phyloP scores from a whole-genome alignment of 352 stramenopile species.

The Pythium sukuiense region DNA sequence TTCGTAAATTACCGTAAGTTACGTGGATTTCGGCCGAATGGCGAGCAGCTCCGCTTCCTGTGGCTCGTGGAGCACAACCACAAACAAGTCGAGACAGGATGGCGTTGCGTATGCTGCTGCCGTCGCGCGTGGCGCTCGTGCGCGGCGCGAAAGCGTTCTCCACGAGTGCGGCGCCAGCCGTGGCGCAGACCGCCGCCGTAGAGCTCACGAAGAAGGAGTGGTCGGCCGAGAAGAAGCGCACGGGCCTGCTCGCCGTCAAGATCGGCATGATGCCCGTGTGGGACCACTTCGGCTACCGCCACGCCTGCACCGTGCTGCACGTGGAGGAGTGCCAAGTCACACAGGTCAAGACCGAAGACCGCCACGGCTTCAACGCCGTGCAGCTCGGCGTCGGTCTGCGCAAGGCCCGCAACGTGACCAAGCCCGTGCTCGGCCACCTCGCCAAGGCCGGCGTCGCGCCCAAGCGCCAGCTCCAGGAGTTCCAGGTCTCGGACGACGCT shows the following conservation, averaged over 20 bases:
- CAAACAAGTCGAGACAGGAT: constrained; percentile 6
- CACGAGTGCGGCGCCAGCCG: constrained; percentile 9
- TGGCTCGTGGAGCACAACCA: background rate
- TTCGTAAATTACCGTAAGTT: constrained; percentile 11
- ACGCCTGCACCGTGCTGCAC: constrained; percentile 95
- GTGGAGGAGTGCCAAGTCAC: constrained; percentile 93
- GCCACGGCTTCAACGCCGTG: constrained; percentile 93
- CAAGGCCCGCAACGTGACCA: constrained; percentile 96
- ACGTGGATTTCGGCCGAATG: constrained; percentile 4
- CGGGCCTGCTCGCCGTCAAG: constrained; percentile 93
- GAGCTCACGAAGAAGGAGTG: constrained; percentile 41
- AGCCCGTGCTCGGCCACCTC: constrained; percentile 92
- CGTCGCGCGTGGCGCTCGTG: constrained; percentile 7
- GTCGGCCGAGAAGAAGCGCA: constrained; percentile 84
- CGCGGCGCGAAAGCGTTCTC: constrained; percentile 24
- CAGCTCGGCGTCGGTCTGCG: constrained; percentile 96
- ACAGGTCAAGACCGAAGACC: constrained; percentile 94
- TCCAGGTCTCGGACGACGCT: constrained; percentile 91
- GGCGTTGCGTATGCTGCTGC: constrained; percentile 23
- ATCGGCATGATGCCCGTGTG: constrained; percentile 99
- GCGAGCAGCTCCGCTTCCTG: constrained; percentile 5
- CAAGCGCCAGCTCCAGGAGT: constrained; percentile 95
- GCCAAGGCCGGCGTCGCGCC: constrained; percentile 90
- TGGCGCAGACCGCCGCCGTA: background rate
- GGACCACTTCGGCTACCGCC: constrained; percentile 96